Evolutionary conservation across 2,329 filamentous ascomycete species (phyloP), one percentile per base, ranked within the genome.

Genomic region (Acarospora socialis): DNA sequence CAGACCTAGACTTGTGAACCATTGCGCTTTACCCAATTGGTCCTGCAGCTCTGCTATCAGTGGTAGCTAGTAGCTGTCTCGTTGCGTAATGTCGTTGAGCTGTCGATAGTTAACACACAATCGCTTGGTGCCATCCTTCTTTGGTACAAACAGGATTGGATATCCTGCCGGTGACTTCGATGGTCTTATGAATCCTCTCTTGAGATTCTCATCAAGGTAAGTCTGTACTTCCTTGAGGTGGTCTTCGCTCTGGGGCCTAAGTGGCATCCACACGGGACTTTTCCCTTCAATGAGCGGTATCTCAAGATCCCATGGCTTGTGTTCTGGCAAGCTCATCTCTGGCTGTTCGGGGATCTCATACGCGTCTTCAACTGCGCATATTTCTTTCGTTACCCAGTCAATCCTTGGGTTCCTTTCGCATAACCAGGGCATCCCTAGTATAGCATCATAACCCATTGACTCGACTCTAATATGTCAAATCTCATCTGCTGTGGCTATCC

Each of bases 1-100:
- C 3, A 51, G 30, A 35, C 51, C 38, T 0, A 51, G 31, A 32
- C 50, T 50, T 0, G 36, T 49, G 34, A 47, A 50, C 16, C 33
- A 40, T 23, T 39, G 40, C 1, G 38, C 42, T 25, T 35, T 30
- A 9, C 20, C 16, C 10, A 49, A 30, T 5, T 28, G 21, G 4
- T 41, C 29, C 4, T 49, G 29, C 3, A 39, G 41, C 15, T 53
- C 39, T 7, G 42, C 29, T 15, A 51, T 47, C 10, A 48, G 25
- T 0, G 40, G 46, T 5, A 52, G 9, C 0, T 33, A 39, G 22
- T 54, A 52, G 4, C 36, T 14, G 28, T 53, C 39, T 29, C 50
- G 49, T 6, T 30, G 31, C 1, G 40, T 50, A 10, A 52, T 39
- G 0, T 12, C 12, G 30, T 53, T 54, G 7, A 53, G 33, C 0